Evolutionary conservation across 164 flowering plant species (phyloP), one percentile per base, ranked within the genome.

Genomic region (Vitis amurensis): DNA sequence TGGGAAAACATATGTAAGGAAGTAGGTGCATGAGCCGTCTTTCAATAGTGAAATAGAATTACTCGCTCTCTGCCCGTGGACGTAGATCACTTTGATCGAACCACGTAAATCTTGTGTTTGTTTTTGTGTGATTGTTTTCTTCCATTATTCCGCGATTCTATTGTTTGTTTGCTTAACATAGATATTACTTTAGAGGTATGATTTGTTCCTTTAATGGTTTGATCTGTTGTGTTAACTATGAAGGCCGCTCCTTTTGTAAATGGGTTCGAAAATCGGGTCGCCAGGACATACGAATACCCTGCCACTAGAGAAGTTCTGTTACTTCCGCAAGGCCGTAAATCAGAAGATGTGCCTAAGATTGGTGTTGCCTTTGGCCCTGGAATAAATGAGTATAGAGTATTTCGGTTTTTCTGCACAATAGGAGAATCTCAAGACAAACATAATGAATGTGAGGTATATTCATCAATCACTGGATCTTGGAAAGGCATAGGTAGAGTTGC

Each of bases 311-410:
- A 76, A 15, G 55, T 31, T 13, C 62, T 61, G 15, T n/a, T 63
- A 16, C 75, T 76, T 59, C 79, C 79, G 9, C 48, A 55, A 19
- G 68, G 68, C 8, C 12, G 55, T n/a, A 19, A 50, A 13, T 57
- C 68, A 9, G 15, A 29, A 19, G 29, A 49, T 6, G 59, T 9
- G 2, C 53, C 60, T 15, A 6, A 15, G 12, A 30, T 63, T 68
- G 79, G 79, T 10, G 66, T 76, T 44, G 75, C 64, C 1, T 72
- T 66, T 63, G 74, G 71, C 27, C 66, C 75, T 31, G 9, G 11
- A 55, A 29, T 14, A 31, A n/a, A 53, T 59, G 72, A 76, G 11
- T 76, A 76, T 55, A 76, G 64, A 50, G 63, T 76, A 47, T 76
- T 63, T 55, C 55, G 75, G 3, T 61, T 76, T 63, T 72, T 63